Evolutionary conservation across 1,139 yeast species (phyloP).

Genomic region (Hansenula sp.): DNA sequence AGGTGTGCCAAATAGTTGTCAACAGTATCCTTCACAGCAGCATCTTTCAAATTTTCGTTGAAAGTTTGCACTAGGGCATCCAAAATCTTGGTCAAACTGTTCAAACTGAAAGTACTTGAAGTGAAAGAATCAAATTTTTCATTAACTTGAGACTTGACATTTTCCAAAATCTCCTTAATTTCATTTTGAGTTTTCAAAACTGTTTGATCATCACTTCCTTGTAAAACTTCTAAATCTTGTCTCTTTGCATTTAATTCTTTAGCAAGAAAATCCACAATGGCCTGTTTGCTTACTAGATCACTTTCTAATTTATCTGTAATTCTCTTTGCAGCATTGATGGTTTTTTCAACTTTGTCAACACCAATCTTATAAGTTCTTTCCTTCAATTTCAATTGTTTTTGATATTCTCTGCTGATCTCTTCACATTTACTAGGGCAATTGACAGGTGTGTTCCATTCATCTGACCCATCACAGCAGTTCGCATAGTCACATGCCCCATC

Average conservation of each 20-base stretch:
- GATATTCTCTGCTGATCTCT: constrained; percentile 37
- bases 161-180: constrained; percentile 15
- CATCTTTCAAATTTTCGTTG: constrained; percentile 30
- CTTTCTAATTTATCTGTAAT: constrained; percentile 22
- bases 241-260: constrained; percentile 15
- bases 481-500: constrained; percentile 95
- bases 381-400: constrained; percentile 28
- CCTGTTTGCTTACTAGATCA: constrained; percentile 16
- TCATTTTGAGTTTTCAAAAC: constrained; percentile 11
- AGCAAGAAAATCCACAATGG: constrained; percentile 11
- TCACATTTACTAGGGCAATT: constrained; percentile 58
- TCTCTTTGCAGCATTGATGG: constrained; percentile 23
- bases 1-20: constrained; percentile 16
- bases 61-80: constrained; percentile 25
- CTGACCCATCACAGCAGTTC: constrained; percentile 92
- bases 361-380: constrained; percentile 13
- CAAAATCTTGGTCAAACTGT: constrained; percentile 23
- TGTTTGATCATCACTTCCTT: constrained; percentile 6
- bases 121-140: constrained; percentile 19
- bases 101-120: constrained; percentile 18
- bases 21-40: constrained; percentile 30
- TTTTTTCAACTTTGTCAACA: constrained; percentile 21
- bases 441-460: constrained; percentile 52
- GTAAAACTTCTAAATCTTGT: constrained; percentile 10
- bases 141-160: constrained; percentile 13